These are phyloP conservation scores for Canavalia ensiformis DNA, from an alignment of 306 rosid species.

Conservation along the genomic window DNA sequence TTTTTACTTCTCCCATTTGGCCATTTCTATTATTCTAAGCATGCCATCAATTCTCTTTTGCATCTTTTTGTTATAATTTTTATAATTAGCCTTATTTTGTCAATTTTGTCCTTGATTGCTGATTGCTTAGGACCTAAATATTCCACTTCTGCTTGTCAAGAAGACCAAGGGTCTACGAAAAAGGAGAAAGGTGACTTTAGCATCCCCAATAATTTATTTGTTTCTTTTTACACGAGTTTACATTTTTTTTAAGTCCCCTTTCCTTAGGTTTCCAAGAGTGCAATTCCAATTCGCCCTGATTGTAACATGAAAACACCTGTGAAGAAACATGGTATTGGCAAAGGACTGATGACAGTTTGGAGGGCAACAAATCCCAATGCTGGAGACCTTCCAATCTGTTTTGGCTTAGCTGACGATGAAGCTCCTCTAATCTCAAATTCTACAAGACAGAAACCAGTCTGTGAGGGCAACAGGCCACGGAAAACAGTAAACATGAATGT, in stretches of 20 bases:
- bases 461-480: conserved; percentile 57
- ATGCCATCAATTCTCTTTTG: conserved; percentile 12
- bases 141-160: conserved; percentile 57
- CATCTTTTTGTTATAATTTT: background rate
- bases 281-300: conserved; percentile 45
- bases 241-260: conserved; percentile 27
- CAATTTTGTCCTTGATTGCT: conserved; percentile 40
- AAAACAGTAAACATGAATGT: conserved; percentile 56
- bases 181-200: conserved; percentile 69
- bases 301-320: conserved; percentile 49
- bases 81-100: conserved; percentile 28
- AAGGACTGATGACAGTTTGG: conserved; percentile 98
- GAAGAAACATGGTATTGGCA: conserved; percentile 87
- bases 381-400: conserved; percentile 63
- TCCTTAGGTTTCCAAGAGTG: conserved; percentile 65
- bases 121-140: conserved; percentile 52
- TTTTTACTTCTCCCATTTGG: background rate
- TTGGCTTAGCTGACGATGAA: conserved; percentile 56
- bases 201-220: conserved; percentile 17
- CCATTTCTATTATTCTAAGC: conserved; percentile 10
- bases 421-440: conserved; percentile 52
- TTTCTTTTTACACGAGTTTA: conserved; percentile 9
- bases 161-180: conserved; percentile 61
- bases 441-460: conserved; percentile 40
- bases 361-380: conserved; percentile 81